Conservation (phyloP, 2,329 filamentous ascomycete species). For the Trichoderma sp. region DNA sequence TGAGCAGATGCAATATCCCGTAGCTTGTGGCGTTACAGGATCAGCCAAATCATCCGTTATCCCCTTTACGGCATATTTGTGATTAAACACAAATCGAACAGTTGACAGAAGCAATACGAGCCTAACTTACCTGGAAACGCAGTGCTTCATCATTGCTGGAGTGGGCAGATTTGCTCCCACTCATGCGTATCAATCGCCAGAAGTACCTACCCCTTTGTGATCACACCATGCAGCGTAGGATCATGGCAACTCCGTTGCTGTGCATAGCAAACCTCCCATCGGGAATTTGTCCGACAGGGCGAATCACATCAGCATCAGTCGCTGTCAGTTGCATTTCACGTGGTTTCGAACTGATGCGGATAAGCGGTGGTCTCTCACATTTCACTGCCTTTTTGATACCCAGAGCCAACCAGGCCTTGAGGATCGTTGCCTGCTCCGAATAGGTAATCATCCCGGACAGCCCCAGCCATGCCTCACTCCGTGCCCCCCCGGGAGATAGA, state of each 20-base stretch:
- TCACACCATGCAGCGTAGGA: slow-evolving; percentile 2
- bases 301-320: neutral
- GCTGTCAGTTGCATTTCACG: slow-evolving; percentile 10
- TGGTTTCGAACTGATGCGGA: slow-evolving; percentile 15
- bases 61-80: neutral
- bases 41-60: neutral
- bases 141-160: neutral
- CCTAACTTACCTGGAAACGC: rapidly evolving
- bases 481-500: neutral
- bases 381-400: neutral
- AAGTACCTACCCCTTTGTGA: neutral
- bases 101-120: neutral
- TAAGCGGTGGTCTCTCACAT: neutral
- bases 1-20: no score
- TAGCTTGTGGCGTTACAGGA: neutral
- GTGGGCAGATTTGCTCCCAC: neutral
- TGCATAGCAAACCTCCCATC: neutral
- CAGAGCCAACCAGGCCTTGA: neutral
- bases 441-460: neutral
- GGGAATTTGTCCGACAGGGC: slow-evolving; percentile 1
- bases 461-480: neutral
- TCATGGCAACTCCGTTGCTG: neutral
- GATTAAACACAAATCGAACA: no score
- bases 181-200: neutral
- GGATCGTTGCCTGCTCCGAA: neutral